Base-by-base conservation (phyloP, 148 eudicot species). In the Vaccinium macrocarpon region DNA sequence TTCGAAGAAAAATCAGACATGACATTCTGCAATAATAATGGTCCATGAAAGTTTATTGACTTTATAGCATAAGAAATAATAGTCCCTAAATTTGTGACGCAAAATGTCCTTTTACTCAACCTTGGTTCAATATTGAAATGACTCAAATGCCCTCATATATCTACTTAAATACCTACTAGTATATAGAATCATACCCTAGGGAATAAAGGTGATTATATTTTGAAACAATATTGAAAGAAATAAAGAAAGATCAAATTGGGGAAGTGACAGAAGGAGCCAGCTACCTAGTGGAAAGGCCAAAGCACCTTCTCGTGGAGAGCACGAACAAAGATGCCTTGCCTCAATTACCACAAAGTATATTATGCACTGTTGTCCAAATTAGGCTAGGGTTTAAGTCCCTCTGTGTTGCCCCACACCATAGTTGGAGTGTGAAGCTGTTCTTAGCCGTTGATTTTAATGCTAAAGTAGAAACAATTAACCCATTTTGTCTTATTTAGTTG, bases 271-370 rank as follows among this genome's bases (percentile, higher is more conserved):
- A 2, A 27, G 53, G 29, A 49, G 79, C 57, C 79, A 76, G 79
- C 79, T 76, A 27, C 57, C 38, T 11, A 29, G 77, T 74, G 77
- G 77, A 74, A 74, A 74, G 77, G 48, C 51, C 77, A 78, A 53
- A 52, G 42, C 19, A 78, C 81, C 81, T 68, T 53, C 29, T 25
- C 57, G 42, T 52, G 62, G 81, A 46, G n/a, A 78, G 42, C 81
- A 78, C 48, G 8, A 78, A 51, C 42, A 78, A 52, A 78, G 81
- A 78, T 52, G 62, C 73, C 81, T 52, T 52, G 62, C 73, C 81
- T 52, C 42, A 78, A 51, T 51, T 51, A 52, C 81, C 59, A 52
- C 46, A 15, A 35, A 35, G 38, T 59, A 19, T 59, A 42, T 52
- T 78, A 52, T 52, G 38, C 29, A 7, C 15, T 9, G 27, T 52